Base-by-base conservation (phyloP, 768 basidiomycete species). In the Sarcodon sp. region DNA sequence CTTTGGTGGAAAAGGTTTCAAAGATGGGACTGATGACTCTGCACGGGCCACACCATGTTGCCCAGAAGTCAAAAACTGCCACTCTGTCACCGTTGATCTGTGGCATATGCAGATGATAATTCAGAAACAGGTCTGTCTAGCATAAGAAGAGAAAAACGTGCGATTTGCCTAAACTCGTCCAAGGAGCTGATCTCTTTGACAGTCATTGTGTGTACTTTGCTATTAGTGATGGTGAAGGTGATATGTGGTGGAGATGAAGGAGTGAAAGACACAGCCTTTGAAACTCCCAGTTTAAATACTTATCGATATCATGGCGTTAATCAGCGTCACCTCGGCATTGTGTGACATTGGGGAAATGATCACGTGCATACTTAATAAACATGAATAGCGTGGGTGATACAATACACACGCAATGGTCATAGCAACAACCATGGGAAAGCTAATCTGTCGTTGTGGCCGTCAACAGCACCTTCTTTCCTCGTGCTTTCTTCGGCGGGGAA, bases 21-120 rank as follows among this genome's bases (percentile, higher is more conserved):
- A 84, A 78, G 37, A 80, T 57, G 47, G 83, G 83, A 15, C 74
- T 73, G 63, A 86, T 83, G 36, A 69, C 52, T 48, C 64, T 69
- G 75, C 83, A 85, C 11, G 83, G 82, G 12, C 80, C 80, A 62
- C 79, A 85, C 83, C 84, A 85, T 2, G 75, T 72, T 36, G 84
- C 84, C 79, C 79, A 83, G 65, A 87, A 85, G 64, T 87, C 81
- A 57, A 87, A 68, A 13, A 81, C 58, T 53, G 69, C 63, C 51
- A 66, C 62, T 55, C 69, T 70, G 50, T 66, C 69, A 48, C 67
- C 60, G 55, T 65, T 66, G 56, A 80, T 76, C 69, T 70, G 45
- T 35, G 47, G 48, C 43, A 34, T 18, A 31, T 33, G 33, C 15
- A n/a, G 38, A 37, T 39, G 16, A 13, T 37, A 16, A 41, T 21